A percentile compares a stretch with the other conserved stretches of the same genome.
Conservation (phyloP, 2,329 filamentous ascomycete species). For the Penicillium sp. region DNA sequence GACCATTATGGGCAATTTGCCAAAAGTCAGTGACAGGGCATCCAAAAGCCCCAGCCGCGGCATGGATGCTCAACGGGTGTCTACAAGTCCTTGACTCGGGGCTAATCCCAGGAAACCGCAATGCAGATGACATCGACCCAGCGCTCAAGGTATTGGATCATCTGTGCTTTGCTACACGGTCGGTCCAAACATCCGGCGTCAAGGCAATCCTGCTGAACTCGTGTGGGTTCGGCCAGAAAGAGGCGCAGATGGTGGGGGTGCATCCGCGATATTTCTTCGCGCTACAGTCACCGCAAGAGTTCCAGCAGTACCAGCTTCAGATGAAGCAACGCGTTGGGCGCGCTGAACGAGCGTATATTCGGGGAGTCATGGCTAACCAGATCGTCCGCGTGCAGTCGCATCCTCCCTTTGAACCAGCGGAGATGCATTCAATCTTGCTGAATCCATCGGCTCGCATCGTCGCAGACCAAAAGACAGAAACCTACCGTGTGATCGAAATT, state of each 20-base stretch:
- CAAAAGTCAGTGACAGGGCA: constrained; percentile 97
- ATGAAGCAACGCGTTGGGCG: background rate
- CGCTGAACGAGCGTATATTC: background rate
- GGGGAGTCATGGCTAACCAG: background rate
- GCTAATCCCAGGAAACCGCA: constrained; percentile 90
- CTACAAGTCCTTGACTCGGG: constrained; percentile 91
- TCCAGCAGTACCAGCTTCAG: background rate
- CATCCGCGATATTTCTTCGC: constrained; percentile 15
- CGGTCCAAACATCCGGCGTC: background rate
- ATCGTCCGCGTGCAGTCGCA: constrained; percentile 6
- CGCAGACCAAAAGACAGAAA: background rate
- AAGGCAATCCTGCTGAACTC: constrained; percentile 12
- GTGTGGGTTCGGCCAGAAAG: constrained; percentile 13
- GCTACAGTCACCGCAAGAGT: background rate
- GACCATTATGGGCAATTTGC: constrained; percentile 90
- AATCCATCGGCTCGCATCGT: background rate
- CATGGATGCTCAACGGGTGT: constrained; percentile 98
- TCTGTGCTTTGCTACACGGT: constrained; percentile 20
- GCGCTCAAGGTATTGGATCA: constrained; percentile 94
- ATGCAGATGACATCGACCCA: constrained; percentile 92
- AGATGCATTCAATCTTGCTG: background rate
- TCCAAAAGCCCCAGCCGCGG: constrained; percentile 94
- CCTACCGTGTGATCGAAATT: background rate
- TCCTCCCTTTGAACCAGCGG: background rate
- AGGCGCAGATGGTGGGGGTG: constrained; percentile 4